These are phyloP conservation scores for Nissolia schottii DNA, from an alignment of 306 rosid species.

Conservation along the genomic window DNA sequence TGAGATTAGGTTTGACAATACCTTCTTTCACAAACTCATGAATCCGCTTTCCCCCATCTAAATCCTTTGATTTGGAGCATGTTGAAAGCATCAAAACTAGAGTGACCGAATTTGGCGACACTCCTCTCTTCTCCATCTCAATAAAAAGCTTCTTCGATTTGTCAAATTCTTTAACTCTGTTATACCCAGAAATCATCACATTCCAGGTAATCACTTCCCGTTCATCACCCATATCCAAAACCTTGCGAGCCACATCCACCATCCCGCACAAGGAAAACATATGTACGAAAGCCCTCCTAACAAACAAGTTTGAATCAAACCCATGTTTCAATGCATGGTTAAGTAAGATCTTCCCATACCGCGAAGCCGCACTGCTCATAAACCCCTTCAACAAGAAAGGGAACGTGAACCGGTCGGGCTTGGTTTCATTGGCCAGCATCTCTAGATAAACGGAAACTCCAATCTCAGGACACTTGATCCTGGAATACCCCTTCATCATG, in stretches of 20 bases:
- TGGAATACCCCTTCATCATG: constrained; percentile 72
- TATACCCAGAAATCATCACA: constrained; percentile 68
- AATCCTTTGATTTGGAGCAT: constrained; percentile 76
- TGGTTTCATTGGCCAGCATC: constrained; percentile 44
- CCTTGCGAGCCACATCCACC: constrained; percentile 53
- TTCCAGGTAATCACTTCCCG: constrained; percentile 84
- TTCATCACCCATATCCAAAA: constrained; percentile 44
- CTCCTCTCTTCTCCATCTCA: constrained; percentile 59
- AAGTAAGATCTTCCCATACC: constrained; percentile 54
- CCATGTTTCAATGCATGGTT: constrained; percentile 68
- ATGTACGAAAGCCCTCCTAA: constrained; percentile 67
- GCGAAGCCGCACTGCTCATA: constrained; percentile 24
- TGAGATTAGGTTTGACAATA: constrained; percentile 44
- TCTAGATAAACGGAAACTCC: constrained; percentile 59
- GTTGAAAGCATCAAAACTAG: constrained; percentile 69
- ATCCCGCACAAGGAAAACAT: constrained; percentile 52
- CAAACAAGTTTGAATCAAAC: constrained; percentile 55
- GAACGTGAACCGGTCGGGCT: constrained; percentile 68
- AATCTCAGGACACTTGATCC: constrained; percentile 34
- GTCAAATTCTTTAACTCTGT: constrained; percentile 51
- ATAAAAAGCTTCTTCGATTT: constrained; percentile 61
- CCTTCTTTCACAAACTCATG: constrained; percentile 37
- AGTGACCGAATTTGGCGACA: constrained; percentile 64
- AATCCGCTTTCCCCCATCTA: constrained; percentile 55
- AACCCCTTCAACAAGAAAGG: constrained; percentile 80